Evolutionary conservation across 805 yeast species (phyloP).

Genomic region (Martiniozyma abietophila): DNA sequence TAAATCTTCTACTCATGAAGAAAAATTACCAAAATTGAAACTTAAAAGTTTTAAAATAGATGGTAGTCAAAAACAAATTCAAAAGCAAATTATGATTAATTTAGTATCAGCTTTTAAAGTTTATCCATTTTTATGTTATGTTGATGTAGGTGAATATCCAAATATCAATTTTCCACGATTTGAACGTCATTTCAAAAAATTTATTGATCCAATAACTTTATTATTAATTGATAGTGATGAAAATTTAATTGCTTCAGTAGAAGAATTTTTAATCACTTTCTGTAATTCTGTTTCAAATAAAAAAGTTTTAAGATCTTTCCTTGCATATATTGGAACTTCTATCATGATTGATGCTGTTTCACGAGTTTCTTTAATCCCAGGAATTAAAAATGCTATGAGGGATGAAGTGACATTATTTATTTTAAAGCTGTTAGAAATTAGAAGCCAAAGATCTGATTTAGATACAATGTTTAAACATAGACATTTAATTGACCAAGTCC

Average conservation of each 20-base stretch:
- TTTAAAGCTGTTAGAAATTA: conserved; percentile 29
- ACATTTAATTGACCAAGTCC: conserved; percentile 11
- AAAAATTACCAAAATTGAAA: too few species aligned
- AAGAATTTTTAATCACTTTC: conserved; percentile 28
- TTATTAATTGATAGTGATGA: conserved; percentile 30
- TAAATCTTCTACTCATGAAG: too few species aligned
- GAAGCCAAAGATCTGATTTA: conserved; percentile 21
- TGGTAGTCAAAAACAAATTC: too few species aligned
- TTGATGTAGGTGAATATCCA: conserved; percentile 7
- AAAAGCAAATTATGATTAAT: conserved; percentile 18
- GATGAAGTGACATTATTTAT: conserved; percentile 32
- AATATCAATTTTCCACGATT: conserved; percentile 12
- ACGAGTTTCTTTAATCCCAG: conserved; percentile 20
- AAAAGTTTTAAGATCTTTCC: conserved; percentile 23
- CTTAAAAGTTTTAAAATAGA: too few species aligned
- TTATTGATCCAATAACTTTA: conserved; percentile 27
- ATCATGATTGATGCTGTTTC: conserved; percentile 31
- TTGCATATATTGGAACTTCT: conserved; percentile 31
- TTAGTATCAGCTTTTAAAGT: conserved; percentile 25
- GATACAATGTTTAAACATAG: conserved; percentile 3
- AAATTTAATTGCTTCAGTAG: conserved; percentile 28
- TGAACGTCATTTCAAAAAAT: conserved; percentile 14
- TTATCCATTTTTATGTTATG: conserved; percentile 27
- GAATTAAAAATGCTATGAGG: conserved; percentile 12
- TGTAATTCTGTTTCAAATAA: conserved; percentile 26